Evolutionary conservation across 805 yeast genomes (phyloP), one percentile per base, ranked within the genome.

Genomic region (Barnettozyma populi): DNA sequence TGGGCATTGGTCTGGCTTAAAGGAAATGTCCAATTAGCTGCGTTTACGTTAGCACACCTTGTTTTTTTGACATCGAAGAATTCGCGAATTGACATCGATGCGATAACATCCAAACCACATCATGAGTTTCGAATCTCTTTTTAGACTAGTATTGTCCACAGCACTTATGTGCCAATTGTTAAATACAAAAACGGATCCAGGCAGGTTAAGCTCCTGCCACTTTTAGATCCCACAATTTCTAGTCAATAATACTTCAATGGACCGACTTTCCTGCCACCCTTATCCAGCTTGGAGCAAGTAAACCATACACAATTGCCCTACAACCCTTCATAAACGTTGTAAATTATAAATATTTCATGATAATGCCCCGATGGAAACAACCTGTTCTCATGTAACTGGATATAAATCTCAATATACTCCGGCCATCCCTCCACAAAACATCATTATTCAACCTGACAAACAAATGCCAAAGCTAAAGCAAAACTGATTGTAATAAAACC

Each of bases 281-380:
- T n/a, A n/a, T n/a, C n/a, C n/a, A n/a, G n/a, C n/a, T n/a, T n/a
- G n/a, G n/a, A n/a, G n/a, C n/a, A n/a, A n/a, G n/a, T n/a, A n/a
- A n/a, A n/a, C n/a, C n/a, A n/a, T 8, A 23, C 37, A 35, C 9
- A 16, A 7, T 7, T 24, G 13, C 34, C n/a, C 31, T 39, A 39
- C 31, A 23, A 13, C 4, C 7, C 16, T 19, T 29, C 44, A 41
- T 29, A 31, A 20, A 31, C 36, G 36, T 41, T 29, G 44, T 24
- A 41, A 41, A 41, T 31, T 41, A 41, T 41, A 41, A 41, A 41
- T 41, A 41, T 41, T 41, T 41, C 44, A 41, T 41, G 44, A 41
- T 41, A 31, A 41, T 29, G 36, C 36, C 13, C 21, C 9, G 31
- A 10, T 9, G 13, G 19, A 25, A 6, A 39, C 34, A n/a, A 24